Evolutionary conservation across 2,329 filamentous ascomycete genomes (phyloP), one percentile per base, ranked within the genome.

Genomic region (Diaporthe citrichinensis): DNA sequence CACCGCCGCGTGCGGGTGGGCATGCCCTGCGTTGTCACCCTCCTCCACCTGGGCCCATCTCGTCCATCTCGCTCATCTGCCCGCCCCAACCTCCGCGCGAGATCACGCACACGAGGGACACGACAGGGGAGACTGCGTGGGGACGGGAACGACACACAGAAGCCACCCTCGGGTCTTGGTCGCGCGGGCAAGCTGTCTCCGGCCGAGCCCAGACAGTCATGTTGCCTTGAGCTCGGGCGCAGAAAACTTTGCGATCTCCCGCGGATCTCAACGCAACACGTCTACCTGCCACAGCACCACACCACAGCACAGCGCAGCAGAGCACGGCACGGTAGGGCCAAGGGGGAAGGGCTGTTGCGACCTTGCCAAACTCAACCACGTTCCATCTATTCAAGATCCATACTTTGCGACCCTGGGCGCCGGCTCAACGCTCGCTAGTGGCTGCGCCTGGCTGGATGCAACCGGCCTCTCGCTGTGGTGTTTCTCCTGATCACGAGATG

Each of bases 121-220:
- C 28, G 31, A 51, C 28, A 53, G 44, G 65, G 46, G 46, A 39
- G n/a, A 28, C 34, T 46, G 46, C 65, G 46, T n/a, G 65, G 65
- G 34, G 46, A 20, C 46, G 49, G 65, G 31, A 53, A n/a, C 46
- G 31, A 51, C 17, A 25, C 46, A 53, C 31, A 51, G 44, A 17
- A 17, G 10, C 44, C 25, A 31, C 44, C 44, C 20, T 49, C 31
- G 46, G 31, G 25, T 41, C 57, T 72, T 61, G 46, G 55, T 72
- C 58, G 71, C n/a, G 44, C 71, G 57, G 55, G 44, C 71, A 41
- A 31, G n/a, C 71, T 62, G n/a, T 41, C 55, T 72, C 62, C 62
- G 62, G 44, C 62, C 62, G 62, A 68, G 46, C 62, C 62, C 62
- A 53, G 65, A 39, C 46, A 53, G 65, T 23, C 65, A 68, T 68